These are phyloP conservation scores for Bathelium albidoporum DNA, from an alignment of 495 filamentous ascomycete genomes.

Conservation along the genomic window DNA sequence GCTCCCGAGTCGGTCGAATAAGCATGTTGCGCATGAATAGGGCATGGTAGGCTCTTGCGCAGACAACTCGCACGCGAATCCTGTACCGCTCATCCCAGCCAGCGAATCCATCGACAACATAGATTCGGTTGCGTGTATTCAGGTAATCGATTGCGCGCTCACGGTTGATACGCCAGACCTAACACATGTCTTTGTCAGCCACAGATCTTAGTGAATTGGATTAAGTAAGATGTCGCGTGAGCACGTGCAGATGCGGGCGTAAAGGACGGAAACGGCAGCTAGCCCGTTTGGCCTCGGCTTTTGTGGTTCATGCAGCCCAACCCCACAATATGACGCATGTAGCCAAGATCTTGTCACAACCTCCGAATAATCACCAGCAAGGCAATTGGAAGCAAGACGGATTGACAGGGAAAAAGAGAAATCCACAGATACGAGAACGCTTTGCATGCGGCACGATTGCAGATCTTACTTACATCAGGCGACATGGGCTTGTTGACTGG, in stretches of 20 bases:
- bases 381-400: neutral
- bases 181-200: slow-evolving; percentile 23
- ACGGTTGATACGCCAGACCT: slow-evolving; percentile 99
- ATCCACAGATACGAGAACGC: no score
- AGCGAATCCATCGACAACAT: slow-evolving; percentile 93
- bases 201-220: neutral
- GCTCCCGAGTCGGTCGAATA: slow-evolving; percentile 79
- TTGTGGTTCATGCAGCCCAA: neutral
- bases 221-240: slow-evolving; percentile 1
- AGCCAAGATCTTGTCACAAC: neutral
- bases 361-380: neutral
- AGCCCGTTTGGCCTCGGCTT: neutral
- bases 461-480: slow-evolving; percentile 70
- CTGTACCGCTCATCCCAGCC: slow-evolving; percentile 98
- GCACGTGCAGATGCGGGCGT: neutral
- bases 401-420: neutral
- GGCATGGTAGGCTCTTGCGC: slow-evolving; percentile 97
- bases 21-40: slow-evolving; percentile 99
- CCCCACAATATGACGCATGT: neutral
- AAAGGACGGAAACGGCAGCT: slow-evolving; percentile 1
- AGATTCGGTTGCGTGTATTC: slow-evolving; percentile 97
- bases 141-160: slow-evolving; percentile 98
- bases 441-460: no score
- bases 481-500: slow-evolving; percentile 99
- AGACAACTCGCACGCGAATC: slow-evolving; percentile 95